A percentile compares a stretch with the other conserved stretches of the same genome.
Evolutionary conservation across 495 filamentous ascomycete species (phyloP).

Genomic region (Aspergillus taichungensis): DNA sequence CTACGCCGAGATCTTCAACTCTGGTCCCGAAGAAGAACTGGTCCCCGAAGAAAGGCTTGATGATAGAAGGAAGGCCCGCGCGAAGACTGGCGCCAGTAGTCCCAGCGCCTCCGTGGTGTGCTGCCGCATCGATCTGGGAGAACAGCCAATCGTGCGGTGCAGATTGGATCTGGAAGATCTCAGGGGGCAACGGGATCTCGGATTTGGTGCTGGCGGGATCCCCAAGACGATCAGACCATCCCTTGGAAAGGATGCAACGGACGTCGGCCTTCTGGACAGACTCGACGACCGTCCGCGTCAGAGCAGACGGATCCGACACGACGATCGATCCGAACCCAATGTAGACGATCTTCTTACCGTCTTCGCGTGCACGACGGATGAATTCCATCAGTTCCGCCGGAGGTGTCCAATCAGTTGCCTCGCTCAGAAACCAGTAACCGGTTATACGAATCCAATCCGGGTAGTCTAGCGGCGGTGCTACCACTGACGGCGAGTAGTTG

Average conservation of each 20-base stretch:
- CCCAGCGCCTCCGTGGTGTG: slow-evolving; percentile 89
- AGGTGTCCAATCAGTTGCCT: slow-evolving; percentile 66
- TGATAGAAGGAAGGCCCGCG: slow-evolving; percentile 86
- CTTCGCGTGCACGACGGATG: slow-evolving; percentile 66
- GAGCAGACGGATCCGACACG: slow-evolving; percentile 77
- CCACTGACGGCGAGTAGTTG: slow-evolving; percentile 90
- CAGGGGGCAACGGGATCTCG: slow-evolving; percentile 67
- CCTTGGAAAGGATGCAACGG: slow-evolving; percentile 90
- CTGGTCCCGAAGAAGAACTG: slow-evolving; percentile 92
- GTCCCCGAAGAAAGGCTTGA: slow-evolving; percentile 96
- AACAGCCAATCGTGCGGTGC: slow-evolving; percentile 98
- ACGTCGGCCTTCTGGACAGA: slow-evolving; percentile 88
- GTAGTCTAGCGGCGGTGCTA: slow-evolving; percentile 87
- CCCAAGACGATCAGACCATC: slow-evolving; percentile 91
- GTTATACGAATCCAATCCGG: slow-evolving; percentile 97
- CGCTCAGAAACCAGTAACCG: slow-evolving; percentile 95
- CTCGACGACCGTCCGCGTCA: slow-evolving; percentile 85
- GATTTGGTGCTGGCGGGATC: slow-evolving; percentile 46
- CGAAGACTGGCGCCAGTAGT: slow-evolving; percentile 92
- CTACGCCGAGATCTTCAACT: slow-evolving; percentile 87
- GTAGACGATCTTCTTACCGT: slow-evolving; percentile 89
- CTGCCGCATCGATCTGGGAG: slow-evolving; percentile 84
- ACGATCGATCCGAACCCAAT: slow-evolving; percentile 96
- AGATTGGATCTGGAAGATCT: slow-evolving; percentile 79
- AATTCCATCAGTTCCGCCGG: slow-evolving; percentile 68